A percentile compares a stretch with the other conserved stretches of the same genome.
phyloP scores from a whole-genome alignment of 305 asterid species.

The Caryopteris hybrid region DNA sequence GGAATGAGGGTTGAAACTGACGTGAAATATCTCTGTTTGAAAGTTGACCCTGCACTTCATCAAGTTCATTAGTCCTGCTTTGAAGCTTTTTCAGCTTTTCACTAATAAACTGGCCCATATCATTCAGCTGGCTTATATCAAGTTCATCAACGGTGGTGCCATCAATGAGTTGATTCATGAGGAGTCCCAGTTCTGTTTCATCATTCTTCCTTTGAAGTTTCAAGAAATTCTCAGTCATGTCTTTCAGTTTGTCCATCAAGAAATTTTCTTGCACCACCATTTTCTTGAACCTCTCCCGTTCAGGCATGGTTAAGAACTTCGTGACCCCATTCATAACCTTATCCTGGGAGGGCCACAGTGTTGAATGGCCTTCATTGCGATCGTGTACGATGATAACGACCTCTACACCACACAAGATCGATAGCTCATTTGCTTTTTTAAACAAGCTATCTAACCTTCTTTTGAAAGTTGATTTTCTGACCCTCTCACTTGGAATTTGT shows the following conservation, averaged over 20 bases:
- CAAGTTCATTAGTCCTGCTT: constrained; percentile 21
- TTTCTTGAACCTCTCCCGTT: constrained; percentile 25
- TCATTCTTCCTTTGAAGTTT: constrained; percentile 26
- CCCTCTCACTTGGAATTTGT: constrained; percentile 25
- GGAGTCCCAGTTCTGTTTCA: constrained; percentile 26
- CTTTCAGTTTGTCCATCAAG: constrained; percentile 24
- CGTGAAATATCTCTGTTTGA: background rate
- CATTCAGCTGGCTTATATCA: constrained; percentile 25
- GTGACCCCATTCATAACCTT: constrained; percentile 16
- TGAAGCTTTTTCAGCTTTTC: constrained; percentile 26
- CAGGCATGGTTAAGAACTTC: constrained; percentile 28
- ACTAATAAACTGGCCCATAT: constrained; percentile 14
- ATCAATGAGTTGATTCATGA: constrained; percentile 25
- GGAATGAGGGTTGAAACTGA: background rate
- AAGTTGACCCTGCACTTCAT: background rate
- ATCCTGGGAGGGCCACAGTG: constrained; percentile 34
- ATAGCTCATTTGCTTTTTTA: constrained; percentile 34
- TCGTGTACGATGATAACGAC: constrained; percentile 23
- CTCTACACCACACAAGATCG: constrained; percentile 29
- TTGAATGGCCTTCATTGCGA: constrained; percentile 18
- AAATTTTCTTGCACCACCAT: constrained; percentile 37
- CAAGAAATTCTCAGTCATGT: constrained; percentile 3
- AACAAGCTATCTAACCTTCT: constrained; percentile 29
- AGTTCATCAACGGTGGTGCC: constrained; percentile 21
- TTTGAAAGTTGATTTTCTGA: constrained; percentile 28